These are phyloP conservation scores for Sporothrix sp. DNA, from an alignment of 2,329 filamentous ascomycete species.

Conservation along the genomic window DNA sequence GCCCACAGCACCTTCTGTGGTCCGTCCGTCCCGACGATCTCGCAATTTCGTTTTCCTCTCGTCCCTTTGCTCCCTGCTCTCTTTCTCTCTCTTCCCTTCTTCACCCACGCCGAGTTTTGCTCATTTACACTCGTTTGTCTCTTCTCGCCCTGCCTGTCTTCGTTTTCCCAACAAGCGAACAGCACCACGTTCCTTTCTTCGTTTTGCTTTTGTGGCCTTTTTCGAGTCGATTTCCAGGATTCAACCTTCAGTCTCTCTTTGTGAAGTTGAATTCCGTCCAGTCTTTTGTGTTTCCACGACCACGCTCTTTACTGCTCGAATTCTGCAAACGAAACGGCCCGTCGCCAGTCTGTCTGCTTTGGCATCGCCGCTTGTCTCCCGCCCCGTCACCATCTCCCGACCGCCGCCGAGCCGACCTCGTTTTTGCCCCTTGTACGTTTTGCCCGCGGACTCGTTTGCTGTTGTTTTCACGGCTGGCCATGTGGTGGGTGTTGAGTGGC, in stretches of 20 bases:
- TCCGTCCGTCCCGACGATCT: not conserved
- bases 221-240: conserved; percentile 23
- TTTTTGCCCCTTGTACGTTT: not conserved
- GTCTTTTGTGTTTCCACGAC: conserved; percentile 29
- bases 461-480: not conserved
- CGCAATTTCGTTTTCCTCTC: conserved; percentile 5
- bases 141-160: not conserved
- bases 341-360: not conserved
- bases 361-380: not conserved
- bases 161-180: conserved; percentile 2
- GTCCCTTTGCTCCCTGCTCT: conserved; percentile 4
- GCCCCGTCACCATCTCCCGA: conserved; percentile 12
- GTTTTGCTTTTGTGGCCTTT: conserved; percentile 21
- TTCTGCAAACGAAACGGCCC: not conserved
- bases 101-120: conserved; percentile 8
- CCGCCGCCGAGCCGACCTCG: conserved; percentile 10
- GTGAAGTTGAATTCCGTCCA: conserved; percentile 34
- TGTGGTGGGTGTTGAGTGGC: not conserved
- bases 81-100: not conserved
- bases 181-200: conserved; percentile 9
- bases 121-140: conserved; percentile 10
- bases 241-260: conserved; percentile 37
- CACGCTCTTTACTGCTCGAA: not conserved
- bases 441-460: not conserved
- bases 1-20: not conserved